Evolutionary conservation across 352 stramenopile genomes (phyloP), one percentile per base, ranked within the genome.

Genomic region (Pythium periplocum): DNA sequence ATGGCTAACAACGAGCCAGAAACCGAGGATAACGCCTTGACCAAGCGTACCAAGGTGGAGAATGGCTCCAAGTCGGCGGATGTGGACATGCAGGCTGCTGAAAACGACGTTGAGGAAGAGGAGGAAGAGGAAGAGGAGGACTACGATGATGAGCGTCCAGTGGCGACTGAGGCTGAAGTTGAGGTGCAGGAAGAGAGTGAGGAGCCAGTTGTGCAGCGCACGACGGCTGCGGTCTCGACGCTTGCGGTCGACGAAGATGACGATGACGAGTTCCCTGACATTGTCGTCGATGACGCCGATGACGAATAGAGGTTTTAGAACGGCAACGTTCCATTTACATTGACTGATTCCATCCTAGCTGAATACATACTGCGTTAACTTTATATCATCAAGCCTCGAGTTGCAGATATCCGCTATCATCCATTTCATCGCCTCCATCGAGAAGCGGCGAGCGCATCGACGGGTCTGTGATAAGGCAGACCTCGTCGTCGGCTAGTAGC

Each of bases 231-330:
- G 31, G 33, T 35, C 11, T 37, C 26, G 12, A 6, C 44, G 26
- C 48, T 48, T 32, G 34, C 41, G 1, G 49, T 12, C 17, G 52
- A 60, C 33, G 55, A 57, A 11, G 61, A 72, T 11, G 78, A 89
- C 39, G 79, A 90, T 45, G 78, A 87, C 35, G 81, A 93, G 51
- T 91, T 93, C 55, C 83, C 83, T 1, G 80, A 93, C 46, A 93
- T 93, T 55, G 77, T 93, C 8, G 70, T 79, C 42, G 79, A 86
- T 53, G 80, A 92, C 48, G 70, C 83, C 9, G 75, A 78, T 31
- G 69, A 85, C 43, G 62, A 73, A 47, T 79, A 80, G 45, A 61
- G 4, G 38, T 5, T 5, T 26, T 48, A 10, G 17, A 26, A 26
- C 17, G 17, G 17, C 17, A 26, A 26, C 17, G 17, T 26, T 26